Evolutionary conservation across 2,329 filamentous ascomycete species (phyloP).

Genomic region (Ampelomyces quisqualis): DNA sequence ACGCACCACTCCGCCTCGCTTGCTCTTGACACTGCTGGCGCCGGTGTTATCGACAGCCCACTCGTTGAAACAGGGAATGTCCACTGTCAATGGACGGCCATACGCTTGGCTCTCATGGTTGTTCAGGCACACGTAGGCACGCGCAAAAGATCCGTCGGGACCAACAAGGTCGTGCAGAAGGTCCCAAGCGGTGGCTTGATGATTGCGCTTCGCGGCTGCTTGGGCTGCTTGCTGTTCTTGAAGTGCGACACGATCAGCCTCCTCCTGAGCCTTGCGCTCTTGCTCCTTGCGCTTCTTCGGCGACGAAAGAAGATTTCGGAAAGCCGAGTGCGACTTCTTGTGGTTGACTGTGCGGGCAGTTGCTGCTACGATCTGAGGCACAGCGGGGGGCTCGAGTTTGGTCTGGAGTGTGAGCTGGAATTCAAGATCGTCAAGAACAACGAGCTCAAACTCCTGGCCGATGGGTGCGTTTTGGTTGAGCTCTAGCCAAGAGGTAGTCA

Average conservation of each 20-base stretch:
- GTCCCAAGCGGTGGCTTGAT: slow-evolving; percentile 77
- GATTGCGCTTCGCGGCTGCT: slow-evolving; percentile 54
- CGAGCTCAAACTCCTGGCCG: slow-evolving; percentile 96
- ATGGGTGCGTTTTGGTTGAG: slow-evolving; percentile 89
- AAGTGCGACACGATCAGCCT: slow-evolving; percentile 68
- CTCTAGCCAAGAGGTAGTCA: slow-evolving; percentile 94
- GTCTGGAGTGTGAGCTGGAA: slow-evolving; percentile 97
- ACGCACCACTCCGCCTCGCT: slow-evolving; percentile 72
- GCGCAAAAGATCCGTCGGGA: slow-evolving; percentile 91
- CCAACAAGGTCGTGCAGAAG: slow-evolving; percentile 80
- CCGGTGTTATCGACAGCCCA: slow-evolving; percentile 86
- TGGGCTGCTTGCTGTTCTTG: slow-evolving; percentile 46
- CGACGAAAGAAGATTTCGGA: slow-evolving; percentile 80
- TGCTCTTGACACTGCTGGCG: slow-evolving; percentile 90
- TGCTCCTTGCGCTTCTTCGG: slow-evolving; percentile 97
- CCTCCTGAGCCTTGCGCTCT: slow-evolving; percentile 79
- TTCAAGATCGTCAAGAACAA: slow-evolving; percentile 96
- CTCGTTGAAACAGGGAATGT: slow-evolving; percentile 96
- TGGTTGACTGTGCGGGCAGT: slow-evolving; percentile 66
- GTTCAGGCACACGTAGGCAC: slow-evolving; percentile 89
- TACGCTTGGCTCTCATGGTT: slow-evolving; percentile 88
- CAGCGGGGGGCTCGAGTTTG: slow-evolving; percentile 77
- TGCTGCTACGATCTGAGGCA: slow-evolving; percentile 45
- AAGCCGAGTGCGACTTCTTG: slow-evolving; percentile 73
- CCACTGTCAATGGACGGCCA: slow-evolving; percentile 81